Base-by-base conservation (phyloP, 305 asterid genomes). In the Fraxinus paxiana region DNA sequence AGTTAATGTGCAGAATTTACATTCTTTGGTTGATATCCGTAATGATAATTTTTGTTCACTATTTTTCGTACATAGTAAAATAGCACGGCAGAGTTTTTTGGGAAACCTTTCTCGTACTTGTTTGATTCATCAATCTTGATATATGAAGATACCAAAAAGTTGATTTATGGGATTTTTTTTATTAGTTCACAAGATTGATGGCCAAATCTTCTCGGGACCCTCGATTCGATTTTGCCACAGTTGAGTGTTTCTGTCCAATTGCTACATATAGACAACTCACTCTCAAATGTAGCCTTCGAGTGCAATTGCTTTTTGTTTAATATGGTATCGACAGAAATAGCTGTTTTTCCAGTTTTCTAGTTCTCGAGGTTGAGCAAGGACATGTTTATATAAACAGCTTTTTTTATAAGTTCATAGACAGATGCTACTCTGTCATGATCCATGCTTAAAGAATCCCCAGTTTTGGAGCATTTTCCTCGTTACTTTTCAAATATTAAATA, bases 281-380 rank as follows among this genome's bases (percentile, higher is more conserved):
- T 75, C 67, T 75, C 20, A 24, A 13, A 59, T 24, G 30, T 59
- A 4, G 69, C 69, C 15, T 59, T 59, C 20, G 30, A 59, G 30
- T 59, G 24, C 15, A 18, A 1, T 7, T 20, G 30, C 69, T 59
- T 20, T 20, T 59, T 20, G 69, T 59, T 59, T 18, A 59, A 7
- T 1, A 59, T 59, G 69, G 28, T 7, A 17, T 59, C 15, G 22
- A 59, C 18, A 59, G 67, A 56, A 59, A 59, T 59, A 7, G 13
- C 30, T 20, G 69, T 59, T 59, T 59, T 59, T 59, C 69, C 69
- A 18, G 69, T 6, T 79, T 54, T 31, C 65, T 43, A 51, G 48
- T 85, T 77, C 33, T 79, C 76, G 72, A 61, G 41, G 77, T 79
- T 79, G 51, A 54, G 10, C 5, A 18, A 31, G 43, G 84, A 77